Evolutionary conservation across 257 asterid genomes (phyloP), one percentile per base, ranked within the genome.

Genomic region (Fraxinus quadrangulata): DNA sequence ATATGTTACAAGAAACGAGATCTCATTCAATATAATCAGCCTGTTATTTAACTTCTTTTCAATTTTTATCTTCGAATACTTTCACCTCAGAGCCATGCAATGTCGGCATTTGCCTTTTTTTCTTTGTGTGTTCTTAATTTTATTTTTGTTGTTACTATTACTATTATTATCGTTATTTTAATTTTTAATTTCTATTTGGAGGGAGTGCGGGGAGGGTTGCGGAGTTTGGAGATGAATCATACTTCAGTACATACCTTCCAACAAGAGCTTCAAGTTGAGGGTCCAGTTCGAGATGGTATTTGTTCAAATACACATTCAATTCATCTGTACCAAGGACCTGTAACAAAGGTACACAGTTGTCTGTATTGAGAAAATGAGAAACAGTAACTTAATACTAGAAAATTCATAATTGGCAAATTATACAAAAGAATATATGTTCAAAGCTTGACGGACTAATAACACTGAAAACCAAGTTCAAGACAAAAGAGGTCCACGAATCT

Each of bases 271-370:
- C 91, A 75, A 89, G 92, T 82, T 89, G 89, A 56, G 92, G 91
- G 82, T 89, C 94, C 69, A 89, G 89, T 82, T 89, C 91, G 63
- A 89, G 88, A 72, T 75, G 85, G 68, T 89, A 89, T 72, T 87
- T 86, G 71, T 74, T 83, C 75, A 89, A 67, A 78, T 85, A 86
- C 31, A 90, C 78, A 42, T 83, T 89, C 79, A 89, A 80, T 78
- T 87, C 90, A 74, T 89, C 91, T 67, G 93, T 87, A 67, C 93
- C 93, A 67, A 89, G 90, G 70, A 89, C 90, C 91, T 87, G 87
- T 42, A 28, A 80, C 63, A 70, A 76, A 82, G 51, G 51, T 78
- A 74, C 45, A 67, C 11, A 74, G 45, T 42, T 3, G 36, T 59
- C 24, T 56, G 47, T 67, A 77, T 42, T 51, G 61, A 14, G 6